phyloP scores from a whole-genome alignment of 257 asterid genomes.

The Penstemon barbatus region DNA sequence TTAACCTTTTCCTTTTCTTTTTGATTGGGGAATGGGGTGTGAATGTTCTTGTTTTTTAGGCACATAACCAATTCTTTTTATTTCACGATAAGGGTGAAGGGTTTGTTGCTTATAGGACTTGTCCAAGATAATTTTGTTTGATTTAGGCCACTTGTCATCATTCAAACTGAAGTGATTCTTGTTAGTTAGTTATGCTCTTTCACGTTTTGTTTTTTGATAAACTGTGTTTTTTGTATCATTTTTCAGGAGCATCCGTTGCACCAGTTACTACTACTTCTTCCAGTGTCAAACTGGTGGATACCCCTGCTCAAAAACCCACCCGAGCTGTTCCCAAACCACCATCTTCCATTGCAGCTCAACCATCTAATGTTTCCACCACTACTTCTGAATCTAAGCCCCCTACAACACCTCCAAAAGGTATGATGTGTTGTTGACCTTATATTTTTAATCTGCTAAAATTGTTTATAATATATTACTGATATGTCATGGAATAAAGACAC shows the following conservation, averaged over 20 bases:
- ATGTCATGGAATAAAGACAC: not conserved
- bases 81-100: not conserved
- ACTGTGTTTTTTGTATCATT: not conserved
- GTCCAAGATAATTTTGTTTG: slow-evolving; percentile 9
- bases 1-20: not conserved
- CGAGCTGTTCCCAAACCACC: slow-evolving; percentile 54
- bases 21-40: not conserved
- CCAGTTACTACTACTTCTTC: slow-evolving; percentile 28
- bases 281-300: slow-evolving; percentile 25
- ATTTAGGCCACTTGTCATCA: too few relatives aligned
- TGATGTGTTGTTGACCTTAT: slow-evolving; percentile 20
- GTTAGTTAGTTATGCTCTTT: not conserved
- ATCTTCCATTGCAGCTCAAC: slow-evolving; percentile 48
- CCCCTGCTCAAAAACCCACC: slow-evolving; percentile 44
- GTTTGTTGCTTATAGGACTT: not conserved
- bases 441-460: not conserved
- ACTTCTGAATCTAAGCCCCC: slow-evolving; percentile 48
- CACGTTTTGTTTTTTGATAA: not conserved
- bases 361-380: slow-evolving; percentile 44
- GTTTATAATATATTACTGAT: not conserved
- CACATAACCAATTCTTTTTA: not conserved
- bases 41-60: slow-evolving; percentile 1
- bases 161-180: too few relatives aligned
- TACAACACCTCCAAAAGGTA: slow-evolving; percentile 63
- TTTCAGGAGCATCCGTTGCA: slow-evolving; percentile 43